Evolutionary conservation across 164 flowering plant genomes (phyloP), one percentile per base, ranked within the genome.

Genomic region (Echeveria elegans): DNA sequence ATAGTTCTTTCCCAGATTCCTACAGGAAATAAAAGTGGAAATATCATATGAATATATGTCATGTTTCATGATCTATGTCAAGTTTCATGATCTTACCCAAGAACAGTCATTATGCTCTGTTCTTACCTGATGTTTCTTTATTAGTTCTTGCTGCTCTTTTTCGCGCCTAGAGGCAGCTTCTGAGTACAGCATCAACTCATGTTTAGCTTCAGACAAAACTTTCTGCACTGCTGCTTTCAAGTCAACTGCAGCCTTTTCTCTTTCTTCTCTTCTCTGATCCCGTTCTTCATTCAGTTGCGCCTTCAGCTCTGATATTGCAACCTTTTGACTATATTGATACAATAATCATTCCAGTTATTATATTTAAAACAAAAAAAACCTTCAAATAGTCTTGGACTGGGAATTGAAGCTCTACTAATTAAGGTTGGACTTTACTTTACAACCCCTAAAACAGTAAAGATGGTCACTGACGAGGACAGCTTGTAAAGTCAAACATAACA

Each of bases 1-100:
- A 84, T 37, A 84, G 78, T 78, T 89, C 93, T 79, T 78, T 89
- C 75, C 87, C 94, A 32, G 83, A 80, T 70, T 88, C 97, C 99
- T 95, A 83, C 66, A 52, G n/a, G 68, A 28, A 67, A 66, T 15
- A 52, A 24, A 67, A n/a, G 26, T 41, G 18, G 10, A 61, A 16
- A 15, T 68, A 66, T 28, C 7, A 66, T 26, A 31, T n/a, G 24
- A 61, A 67, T 4, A 52, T 4, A 34, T n/a, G 45, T 63, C 37
- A n/a, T 10, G 4, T n/a, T 9, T 14, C 2, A 6, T 63, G 30
- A 36, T 34, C 29, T 34, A n/a, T n/a, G n/a, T 63, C 37, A n/a
- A 21, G 4, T n/a, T 9, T 14, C 2, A 6, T 63, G 30, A 36
- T 34, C 29, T 34, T 18, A 36, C 28, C 16, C 26, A 18, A 10